Conservation (phyloP, 495 filamentous ascomycete genomes). For the Trichoderma erinaceum region DNA sequence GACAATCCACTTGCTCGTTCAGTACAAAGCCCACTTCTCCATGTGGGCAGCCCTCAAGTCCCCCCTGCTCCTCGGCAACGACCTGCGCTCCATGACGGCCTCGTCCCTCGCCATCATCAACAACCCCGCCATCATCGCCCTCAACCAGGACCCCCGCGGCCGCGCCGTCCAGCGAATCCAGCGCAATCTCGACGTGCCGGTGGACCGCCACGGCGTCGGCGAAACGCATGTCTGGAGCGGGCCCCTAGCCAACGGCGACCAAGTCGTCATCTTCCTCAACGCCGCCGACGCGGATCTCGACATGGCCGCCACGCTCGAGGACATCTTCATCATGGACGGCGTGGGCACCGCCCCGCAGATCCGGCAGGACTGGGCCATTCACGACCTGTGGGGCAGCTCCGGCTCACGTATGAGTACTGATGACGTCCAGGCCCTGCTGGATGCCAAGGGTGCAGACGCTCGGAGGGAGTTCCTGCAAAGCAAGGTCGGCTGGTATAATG, state of each 20-base stretch:
- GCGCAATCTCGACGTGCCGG: constrained; percentile 25
- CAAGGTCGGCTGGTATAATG: constrained; percentile 13
- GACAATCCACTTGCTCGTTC: too few species aligned
- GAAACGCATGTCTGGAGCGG: constrained; percentile 48
- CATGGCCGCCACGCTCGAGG: constrained; percentile 48
- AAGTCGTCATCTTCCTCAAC: constrained; percentile 43
- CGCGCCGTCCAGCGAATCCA: constrained; percentile 32
- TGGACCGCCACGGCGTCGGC: constrained; percentile 22
- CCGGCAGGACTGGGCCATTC: constrained; percentile 43
- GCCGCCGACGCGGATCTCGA: constrained; percentile 24
- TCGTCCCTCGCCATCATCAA: constrained; percentile 50
- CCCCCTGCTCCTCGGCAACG: constrained; percentile 29
- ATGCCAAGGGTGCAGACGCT: constrained; percentile 18
- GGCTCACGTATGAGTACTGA: constrained; percentile 37
- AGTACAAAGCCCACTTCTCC: constrained; percentile 38
- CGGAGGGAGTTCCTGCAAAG: neutral
- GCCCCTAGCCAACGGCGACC: constrained; percentile 29
- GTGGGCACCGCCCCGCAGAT: constrained; percentile 34
- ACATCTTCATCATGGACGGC: constrained; percentile 49
- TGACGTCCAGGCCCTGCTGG: constrained; percentile 39
- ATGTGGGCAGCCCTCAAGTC: constrained; percentile 39
- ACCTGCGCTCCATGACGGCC: constrained; percentile 37
- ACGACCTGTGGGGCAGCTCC: constrained; percentile 50
- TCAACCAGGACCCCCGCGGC: constrained; percentile 40
- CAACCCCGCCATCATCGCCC: constrained; percentile 47